Base-by-base conservation (phyloP, 164 flowering plant species). In the Santalum album region DNA sequence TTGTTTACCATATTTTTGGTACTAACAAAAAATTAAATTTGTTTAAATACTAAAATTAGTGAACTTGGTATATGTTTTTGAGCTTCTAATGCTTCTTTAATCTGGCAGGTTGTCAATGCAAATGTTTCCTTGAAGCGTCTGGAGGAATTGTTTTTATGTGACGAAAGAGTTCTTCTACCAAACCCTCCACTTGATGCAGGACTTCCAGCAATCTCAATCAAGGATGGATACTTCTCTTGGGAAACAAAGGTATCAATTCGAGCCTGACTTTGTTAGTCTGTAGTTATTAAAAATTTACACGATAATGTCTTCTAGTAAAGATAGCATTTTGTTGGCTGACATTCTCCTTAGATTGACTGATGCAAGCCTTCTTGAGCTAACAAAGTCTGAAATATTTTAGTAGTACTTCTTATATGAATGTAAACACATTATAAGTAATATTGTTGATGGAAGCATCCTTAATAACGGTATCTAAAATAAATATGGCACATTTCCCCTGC, bases 101-200 rank as follows among this genome's bases (percentile, higher is more conserved):
- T 63, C 57, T 61, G 44, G 17, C 80, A 94, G 99, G 90, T 69
- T 57, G 97, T 94, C 12, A 94, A 90, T 76, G 88, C 86, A 25
- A 87, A 86, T 72, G 99, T 94, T 29, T 94, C 99, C 36, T 62
- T 94, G 54, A 87, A 87, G 64, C 95, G 99, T 48, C 53, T 94
- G 62, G 99, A 94, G 81, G 97, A 94, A 47, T 71, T 94, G 21
- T 74, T 94, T 39, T 71, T 80, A 54, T 72, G 87, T 49, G 99
- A 87, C 57, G 99, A 90, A 66, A 83, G 87, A 75, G 38, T 85
- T 58, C 92, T 94, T 59, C 61, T 77, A 32, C 96, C 96, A 57
- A 90, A 94, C 51, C 95, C 96, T 51, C 97, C 99, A 51, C 72
- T 78, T 63, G 78, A 85, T 48, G 79, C 81, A 40, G 78, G 66